Conservation (phyloP, 1,284 basidiomycete genomes). For the Peniophora sp. region DNA sequence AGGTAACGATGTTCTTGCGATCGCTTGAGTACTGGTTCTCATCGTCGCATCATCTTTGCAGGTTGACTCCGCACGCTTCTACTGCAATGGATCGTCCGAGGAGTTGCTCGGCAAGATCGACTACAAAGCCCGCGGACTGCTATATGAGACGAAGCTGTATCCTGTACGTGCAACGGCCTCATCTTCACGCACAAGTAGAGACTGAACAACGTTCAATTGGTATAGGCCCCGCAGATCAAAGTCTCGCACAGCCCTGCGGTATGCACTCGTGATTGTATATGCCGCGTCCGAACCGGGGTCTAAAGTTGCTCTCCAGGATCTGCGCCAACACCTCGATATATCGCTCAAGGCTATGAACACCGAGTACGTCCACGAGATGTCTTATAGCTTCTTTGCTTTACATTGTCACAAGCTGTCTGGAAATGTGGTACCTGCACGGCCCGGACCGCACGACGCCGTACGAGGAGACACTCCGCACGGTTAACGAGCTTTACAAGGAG, state of each 20-base stretch:
- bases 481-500: slow-evolving; percentile 41
- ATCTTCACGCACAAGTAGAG: too few species aligned
- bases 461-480: slow-evolving; percentile 37
- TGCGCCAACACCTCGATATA: slow-evolving; percentile 34
- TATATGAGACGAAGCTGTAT: slow-evolving; percentile 39
- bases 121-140: slow-evolving; percentile 27
- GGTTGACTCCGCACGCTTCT: slow-evolving; percentile 49
- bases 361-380: slow-evolving; percentile 28
- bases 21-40: background rate
- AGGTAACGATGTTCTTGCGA: slow-evolving; percentile 19
- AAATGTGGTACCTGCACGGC: slow-evolving; percentile 48
- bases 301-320: slow-evolving; percentile 17
- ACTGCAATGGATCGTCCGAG: slow-evolving; percentile 42
- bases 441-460: slow-evolving; percentile 41
- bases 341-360: slow-evolving; percentile 39
- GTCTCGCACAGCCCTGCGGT: slow-evolving; percentile 10
- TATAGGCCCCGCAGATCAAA: background rate
- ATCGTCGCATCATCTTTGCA: slow-evolving; percentile 11
- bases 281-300: slow-evolving; percentile 8
- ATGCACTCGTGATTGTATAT: background rate
- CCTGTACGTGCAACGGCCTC: slow-evolving; percentile 13
- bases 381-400: background rate
- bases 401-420: slow-evolving; percentile 19
- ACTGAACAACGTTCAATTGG: too few species aligned
- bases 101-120: slow-evolving; percentile 33